Percentiles rank a stretch among this genome's conserved stretches.
phyloP scores from a whole-genome alignment of 2,329 filamentous ascomycete genomes.

The Aureobasidium namibiae region DNA sequence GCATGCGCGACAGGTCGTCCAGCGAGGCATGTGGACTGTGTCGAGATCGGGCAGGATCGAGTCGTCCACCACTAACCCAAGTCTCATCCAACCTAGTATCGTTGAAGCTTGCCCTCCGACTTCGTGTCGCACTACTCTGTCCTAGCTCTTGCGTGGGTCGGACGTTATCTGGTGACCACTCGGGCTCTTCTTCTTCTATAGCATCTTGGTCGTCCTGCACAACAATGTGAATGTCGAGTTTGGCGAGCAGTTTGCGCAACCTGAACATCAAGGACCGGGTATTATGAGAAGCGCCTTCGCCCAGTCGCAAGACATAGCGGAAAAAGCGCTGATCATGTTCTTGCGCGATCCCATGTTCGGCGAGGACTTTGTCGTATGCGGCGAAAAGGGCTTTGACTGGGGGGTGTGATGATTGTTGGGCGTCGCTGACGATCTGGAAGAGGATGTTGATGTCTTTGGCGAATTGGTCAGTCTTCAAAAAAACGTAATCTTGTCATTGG shows the following conservation, averaged over 20 bases:
- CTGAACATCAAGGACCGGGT: slow-evolving; percentile 55
- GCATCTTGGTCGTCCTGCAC: slow-evolving; percentile 31
- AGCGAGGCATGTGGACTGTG: background rate
- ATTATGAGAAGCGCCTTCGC: slow-evolving; percentile 31
- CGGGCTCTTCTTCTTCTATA: background rate
- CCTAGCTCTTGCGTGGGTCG: background rate
- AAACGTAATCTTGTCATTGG: background rate
- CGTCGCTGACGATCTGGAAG: slow-evolving; percentile 65
- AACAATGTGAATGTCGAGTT: slow-evolving; percentile 65
- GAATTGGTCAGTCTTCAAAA: slow-evolving; percentile 12
- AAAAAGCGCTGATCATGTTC: slow-evolving; percentile 69
- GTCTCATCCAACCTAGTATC: slow-evolving; percentile 47
- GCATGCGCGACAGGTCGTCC: background rate
- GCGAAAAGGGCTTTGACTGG: slow-evolving; percentile 72
- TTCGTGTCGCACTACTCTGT: background rate
- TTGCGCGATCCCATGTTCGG: slow-evolving; percentile 59
- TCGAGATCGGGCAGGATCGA: slow-evolving; percentile 11
- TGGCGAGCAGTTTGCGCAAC: slow-evolving; percentile 59
- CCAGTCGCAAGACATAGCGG: slow-evolving; percentile 71
- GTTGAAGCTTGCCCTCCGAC: slow-evolving; percentile 39
- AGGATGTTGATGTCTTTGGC: slow-evolving; percentile 65
- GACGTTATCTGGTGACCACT: background rate
- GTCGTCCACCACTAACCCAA: slow-evolving; percentile 28
- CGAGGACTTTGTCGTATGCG: slow-evolving; percentile 71
- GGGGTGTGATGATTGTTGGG: slow-evolving; percentile 57